A percentile compares a stretch with the other conserved stretches of the same genome.
These are phyloP conservation scores for Neovahlkampfia damariscottae DNA, from an alignment of 78 protist genomes.

Conservation along the genomic window DNA sequence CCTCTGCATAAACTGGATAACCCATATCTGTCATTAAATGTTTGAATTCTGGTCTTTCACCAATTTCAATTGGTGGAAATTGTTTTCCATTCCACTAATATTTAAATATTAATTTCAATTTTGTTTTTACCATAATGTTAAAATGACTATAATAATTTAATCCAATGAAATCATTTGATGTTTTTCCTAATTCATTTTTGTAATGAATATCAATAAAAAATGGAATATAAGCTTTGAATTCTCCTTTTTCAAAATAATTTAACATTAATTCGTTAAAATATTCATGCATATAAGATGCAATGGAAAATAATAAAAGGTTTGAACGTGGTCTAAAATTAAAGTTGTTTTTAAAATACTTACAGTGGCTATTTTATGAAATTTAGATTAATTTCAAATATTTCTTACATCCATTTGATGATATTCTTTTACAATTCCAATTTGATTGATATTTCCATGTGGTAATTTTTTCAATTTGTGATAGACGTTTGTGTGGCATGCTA, in stretches of 20 bases:
- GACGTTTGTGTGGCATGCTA: background rate
- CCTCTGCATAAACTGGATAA: background rate
- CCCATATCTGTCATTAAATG: conserved; percentile 10
- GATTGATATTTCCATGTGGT: background rate
- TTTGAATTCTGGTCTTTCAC: too few species aligned
- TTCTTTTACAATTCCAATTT: background rate
- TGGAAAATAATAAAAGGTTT: too few species aligned
- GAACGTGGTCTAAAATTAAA: too few species aligned
- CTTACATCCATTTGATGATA: background rate
- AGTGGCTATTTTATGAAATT: too few species aligned
- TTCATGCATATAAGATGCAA: too few species aligned
- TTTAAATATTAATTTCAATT: too few species aligned
- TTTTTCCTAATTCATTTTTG: background rate
- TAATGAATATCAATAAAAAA: background rate
- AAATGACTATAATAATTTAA: background rate
- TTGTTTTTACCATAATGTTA: too few species aligned
- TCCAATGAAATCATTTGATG: background rate
- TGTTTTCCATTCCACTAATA: too few species aligned
- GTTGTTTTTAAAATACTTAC: too few species aligned
- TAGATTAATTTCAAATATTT: too few species aligned
- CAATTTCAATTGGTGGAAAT: too few species aligned
- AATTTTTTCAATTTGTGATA: background rate
- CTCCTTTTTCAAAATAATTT: background rate
- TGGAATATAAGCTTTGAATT: background rate
- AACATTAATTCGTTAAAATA: too few species aligned